Evolutionary conservation across 805 yeast genomes (phyloP).

Genomic region (Ogataea chonburiensis): DNA sequence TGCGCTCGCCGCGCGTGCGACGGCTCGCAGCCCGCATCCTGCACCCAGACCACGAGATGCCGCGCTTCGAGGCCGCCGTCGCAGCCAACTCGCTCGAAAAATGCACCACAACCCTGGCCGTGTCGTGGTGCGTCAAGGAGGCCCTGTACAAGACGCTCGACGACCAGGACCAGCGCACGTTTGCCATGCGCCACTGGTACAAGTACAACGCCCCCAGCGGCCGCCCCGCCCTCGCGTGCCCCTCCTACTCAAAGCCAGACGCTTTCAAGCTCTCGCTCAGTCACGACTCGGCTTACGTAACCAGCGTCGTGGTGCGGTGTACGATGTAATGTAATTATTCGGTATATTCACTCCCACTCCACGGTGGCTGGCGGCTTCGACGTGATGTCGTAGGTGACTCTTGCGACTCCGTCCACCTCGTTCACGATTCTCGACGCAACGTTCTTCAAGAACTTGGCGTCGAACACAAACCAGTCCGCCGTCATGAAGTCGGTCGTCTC

Average conservation of each 20-base stretch:
- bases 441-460: constrained; percentile 84
- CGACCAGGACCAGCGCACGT: constrained; percentile 45
- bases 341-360: constrained; percentile 95
- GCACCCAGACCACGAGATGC: constrained; percentile 44
- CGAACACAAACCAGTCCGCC: constrained; percentile 98
- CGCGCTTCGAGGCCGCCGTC: constrained; percentile 28
- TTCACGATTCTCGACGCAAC: constrained; percentile 96
- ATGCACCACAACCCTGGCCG: constrained; percentile 44
- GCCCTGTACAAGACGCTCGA: constrained; percentile 66
- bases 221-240: constrained; percentile 42
- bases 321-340: constrained; percentile 5
- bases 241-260: constrained; percentile 38
- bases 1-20: constrained; percentile 33
- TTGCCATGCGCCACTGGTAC: constrained; percentile 62
- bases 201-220: constrained; percentile 39
- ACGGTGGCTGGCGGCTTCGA: constrained; percentile 99
- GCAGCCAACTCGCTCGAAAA: constrained; percentile 23
- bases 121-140: constrained; percentile 73
- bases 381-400: constrained; percentile 98
- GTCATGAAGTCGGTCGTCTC: constrained; percentile 99
- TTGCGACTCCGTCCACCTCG: constrained; percentile 98
- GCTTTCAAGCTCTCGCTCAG: constrained; percentile 54
- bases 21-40: constrained; percentile 49
- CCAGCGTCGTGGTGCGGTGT: constrained; percentile 48
- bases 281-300: constrained; percentile 62